These are phyloP conservation scores for Biancaea sappan DNA, from an alignment of 306 rosid species.

Conservation along the genomic window DNA sequence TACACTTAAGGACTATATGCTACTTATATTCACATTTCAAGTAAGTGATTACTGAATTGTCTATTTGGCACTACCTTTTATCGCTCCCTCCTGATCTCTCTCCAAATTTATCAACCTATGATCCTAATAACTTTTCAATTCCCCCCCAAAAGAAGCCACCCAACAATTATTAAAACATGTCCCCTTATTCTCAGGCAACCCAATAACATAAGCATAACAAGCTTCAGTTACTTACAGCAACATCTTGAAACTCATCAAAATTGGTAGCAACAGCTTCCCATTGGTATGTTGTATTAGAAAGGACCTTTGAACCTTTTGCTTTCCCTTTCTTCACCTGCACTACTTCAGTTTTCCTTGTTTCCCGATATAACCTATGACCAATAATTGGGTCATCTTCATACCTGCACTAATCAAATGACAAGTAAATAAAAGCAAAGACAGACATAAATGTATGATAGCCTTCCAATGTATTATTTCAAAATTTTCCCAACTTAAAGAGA, in stretches of 20 bases:
- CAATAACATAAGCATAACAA: slow-evolving; percentile 27
- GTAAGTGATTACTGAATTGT: slow-evolving; percentile 8
- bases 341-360: slow-evolving; percentile 70
- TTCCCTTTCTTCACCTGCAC: slow-evolving; percentile 74
- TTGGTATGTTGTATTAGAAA: slow-evolving; percentile 70
- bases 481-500: slow-evolving; percentile 19
- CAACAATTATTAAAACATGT: slow-evolving; percentile 18
- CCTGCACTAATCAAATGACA: slow-evolving; percentile 63
- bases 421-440: slow-evolving; percentile 34
- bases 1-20: background rate
- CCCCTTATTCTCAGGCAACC: background rate
- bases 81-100: background rate
- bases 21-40: background rate
- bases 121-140: background rate
- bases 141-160: slow-evolving; percentile 25
- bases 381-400: slow-evolving; percentile 90
- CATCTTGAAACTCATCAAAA: slow-evolving; percentile 98
- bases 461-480: slow-evolving; percentile 25
- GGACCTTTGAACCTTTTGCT: slow-evolving; percentile 85
- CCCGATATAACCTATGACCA: slow-evolving; percentile 94
- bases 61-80: background rate
- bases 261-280: slow-evolving; percentile 99
- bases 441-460: slow-evolving; percentile 20
- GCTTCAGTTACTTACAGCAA: slow-evolving; percentile 75
- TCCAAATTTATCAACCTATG: background rate